Conservation (phyloP, 2,329 filamentous ascomycete genomes). For the Ascosphaera aggregata region DNA sequence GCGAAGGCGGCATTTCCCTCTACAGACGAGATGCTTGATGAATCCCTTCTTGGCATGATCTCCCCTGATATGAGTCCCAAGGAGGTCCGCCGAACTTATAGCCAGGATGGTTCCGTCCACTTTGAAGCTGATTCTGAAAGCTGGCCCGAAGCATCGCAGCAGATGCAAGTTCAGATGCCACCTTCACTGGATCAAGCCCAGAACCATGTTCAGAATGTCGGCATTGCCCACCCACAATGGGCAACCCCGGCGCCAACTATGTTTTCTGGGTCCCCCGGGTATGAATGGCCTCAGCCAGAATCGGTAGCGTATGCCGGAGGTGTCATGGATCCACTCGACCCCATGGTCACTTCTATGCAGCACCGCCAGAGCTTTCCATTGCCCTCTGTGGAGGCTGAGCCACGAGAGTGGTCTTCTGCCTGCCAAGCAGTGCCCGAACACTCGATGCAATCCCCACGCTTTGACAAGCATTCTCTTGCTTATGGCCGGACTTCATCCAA, state of each 20-base stretch:
- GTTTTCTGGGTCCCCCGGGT: background rate
- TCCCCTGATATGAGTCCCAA: background rate
- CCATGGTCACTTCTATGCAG: conserved; percentile 17
- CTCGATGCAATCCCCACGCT: background rate
- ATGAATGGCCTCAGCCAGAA: background rate
- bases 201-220: background rate
- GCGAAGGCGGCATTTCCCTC: background rate
- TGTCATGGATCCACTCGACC: conserved; percentile 17
- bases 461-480: background rate
- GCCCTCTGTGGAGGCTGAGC: conserved; percentile 23
- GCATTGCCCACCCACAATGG: background rate
- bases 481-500: background rate
- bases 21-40: background rate
- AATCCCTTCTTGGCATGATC: background rate
- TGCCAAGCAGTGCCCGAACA: background rate
- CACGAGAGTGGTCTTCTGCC: conserved; percentile 14
- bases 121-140: background rate
- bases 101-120: background rate
- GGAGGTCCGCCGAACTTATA: background rate
- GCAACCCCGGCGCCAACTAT: background rate
- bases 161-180: background rate
- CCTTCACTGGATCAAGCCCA: background rate
- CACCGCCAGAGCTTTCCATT: conserved; percentile 27
- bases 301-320: conserved; percentile 19
- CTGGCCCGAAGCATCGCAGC: background rate